Evolutionary conservation across 179 eudicot genomes (phyloP).

Genomic region (Patellifolia procumbens): DNA sequence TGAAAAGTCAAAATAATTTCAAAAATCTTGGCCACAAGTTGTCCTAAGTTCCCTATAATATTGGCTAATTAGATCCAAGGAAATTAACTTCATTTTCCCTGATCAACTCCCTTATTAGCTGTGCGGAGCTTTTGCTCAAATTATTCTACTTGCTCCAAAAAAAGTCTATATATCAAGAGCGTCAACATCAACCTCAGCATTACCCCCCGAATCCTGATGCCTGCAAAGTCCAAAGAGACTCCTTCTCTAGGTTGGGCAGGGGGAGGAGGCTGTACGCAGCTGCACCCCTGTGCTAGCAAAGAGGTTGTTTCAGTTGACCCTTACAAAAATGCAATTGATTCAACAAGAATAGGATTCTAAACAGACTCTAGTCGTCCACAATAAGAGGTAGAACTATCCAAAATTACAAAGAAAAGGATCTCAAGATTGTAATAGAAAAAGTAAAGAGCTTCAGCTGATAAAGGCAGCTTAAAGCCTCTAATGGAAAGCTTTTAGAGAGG

Average conservation of each 20-base stretch:
- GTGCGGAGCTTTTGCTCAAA: not conserved
- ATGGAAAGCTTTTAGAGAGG: not conserved
- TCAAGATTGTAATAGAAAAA: not conserved
- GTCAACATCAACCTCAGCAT: not conserved
- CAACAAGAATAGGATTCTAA: not conserved
- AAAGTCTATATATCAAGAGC: not conserved
- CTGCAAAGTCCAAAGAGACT: not conserved
- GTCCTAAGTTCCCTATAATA: not conserved
- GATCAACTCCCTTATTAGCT: not conserved
- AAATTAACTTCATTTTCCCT: not conserved
- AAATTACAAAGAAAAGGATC: not conserved
- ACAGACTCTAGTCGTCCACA: not conserved
- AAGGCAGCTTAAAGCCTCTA: not conserved
- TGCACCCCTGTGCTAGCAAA: not conserved
- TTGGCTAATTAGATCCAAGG: not conserved
- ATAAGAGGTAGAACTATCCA: not conserved
- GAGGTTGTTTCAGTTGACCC: not conserved
- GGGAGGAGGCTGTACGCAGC: not conserved
- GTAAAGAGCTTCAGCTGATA: not conserved
- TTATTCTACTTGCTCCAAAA: too few species aligned
- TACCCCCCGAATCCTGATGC: not conserved
- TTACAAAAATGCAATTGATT: not conserved
- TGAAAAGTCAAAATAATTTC: not conserved
- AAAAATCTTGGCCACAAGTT: not conserved
- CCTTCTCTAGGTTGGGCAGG: not conserved